phyloP scores from a whole-genome alignment of 176 grass and related monocot species.

The Carex cristatella region DNA sequence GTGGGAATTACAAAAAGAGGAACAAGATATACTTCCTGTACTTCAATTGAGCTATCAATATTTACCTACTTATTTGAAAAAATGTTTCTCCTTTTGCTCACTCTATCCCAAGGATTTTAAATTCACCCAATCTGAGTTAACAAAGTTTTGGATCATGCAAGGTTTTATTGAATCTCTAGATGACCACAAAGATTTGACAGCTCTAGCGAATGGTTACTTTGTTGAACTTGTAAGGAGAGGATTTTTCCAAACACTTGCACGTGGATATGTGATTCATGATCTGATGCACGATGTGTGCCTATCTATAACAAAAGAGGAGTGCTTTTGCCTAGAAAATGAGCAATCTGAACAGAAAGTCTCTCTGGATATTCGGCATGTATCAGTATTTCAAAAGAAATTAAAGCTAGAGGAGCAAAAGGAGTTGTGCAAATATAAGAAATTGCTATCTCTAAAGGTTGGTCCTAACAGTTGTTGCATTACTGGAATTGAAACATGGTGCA shows the following conservation, averaged over 20 bases:
- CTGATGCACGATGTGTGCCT: no score
- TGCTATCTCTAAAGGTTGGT: neutral
- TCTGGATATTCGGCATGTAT: neutral
- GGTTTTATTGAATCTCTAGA: neutral
- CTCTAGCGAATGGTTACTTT: neutral
- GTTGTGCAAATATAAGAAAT: neutral
- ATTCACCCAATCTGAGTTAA: neutral
- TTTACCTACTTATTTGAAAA: slow-evolving; percentile 32
- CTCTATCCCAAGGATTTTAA: slow-evolving; percentile 26
- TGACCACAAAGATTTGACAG: neutral
- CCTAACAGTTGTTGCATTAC: neutral
- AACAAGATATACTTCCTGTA: slow-evolving; percentile 23
- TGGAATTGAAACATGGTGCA: neutral
- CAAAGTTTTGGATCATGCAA: neutral
- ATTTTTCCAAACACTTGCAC: neutral
- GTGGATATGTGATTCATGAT: no score
- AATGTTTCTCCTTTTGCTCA: slow-evolving; percentile 37
- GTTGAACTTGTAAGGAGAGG: neutral
- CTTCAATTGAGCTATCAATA: slow-evolving; percentile 46
- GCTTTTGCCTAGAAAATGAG: neutral
- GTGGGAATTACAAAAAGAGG: slow-evolving; percentile 19
- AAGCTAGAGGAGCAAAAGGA: neutral
- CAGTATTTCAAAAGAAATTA: neutral
- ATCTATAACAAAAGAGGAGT: no score
- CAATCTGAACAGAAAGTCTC: neutral